Conservation (phyloP, 345 rosid species). For the Noccaea caerulescens region DNA sequence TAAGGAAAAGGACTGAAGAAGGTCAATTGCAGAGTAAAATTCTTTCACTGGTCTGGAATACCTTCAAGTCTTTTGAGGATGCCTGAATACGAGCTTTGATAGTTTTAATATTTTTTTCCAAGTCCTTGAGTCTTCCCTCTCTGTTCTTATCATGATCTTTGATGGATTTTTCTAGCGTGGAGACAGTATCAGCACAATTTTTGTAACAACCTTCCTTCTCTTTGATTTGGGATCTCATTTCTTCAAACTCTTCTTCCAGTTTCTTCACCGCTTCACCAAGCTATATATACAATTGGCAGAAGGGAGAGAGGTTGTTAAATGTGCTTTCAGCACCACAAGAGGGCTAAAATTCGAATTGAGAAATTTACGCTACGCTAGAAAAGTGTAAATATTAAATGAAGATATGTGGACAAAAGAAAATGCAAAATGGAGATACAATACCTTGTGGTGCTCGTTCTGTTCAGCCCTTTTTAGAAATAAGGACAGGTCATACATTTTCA, state of each 20-base stretch:
- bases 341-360: slow-evolving; percentile 1
- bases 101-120: slow-evolving; percentile 73
- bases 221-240: slow-evolving; percentile 59
- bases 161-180: slow-evolving; percentile 72
- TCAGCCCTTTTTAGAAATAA: slow-evolving; percentile 83
- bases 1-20: slow-evolving; percentile 14
- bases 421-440: slow-evolving; percentile 39
- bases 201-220: slow-evolving; percentile 64
- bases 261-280: slow-evolving; percentile 77
- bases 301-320: slow-evolving; percentile 1
- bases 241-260: slow-evolving; percentile 78
- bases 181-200: slow-evolving; percentile 57
- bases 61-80: slow-evolving; percentile 83
- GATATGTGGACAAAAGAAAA: neutral
- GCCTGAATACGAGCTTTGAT: slow-evolving; percentile 75
- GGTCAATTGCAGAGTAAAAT: slow-evolving; percentile 1
- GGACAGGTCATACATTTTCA: slow-evolving; percentile 82
- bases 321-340: slow-evolving; percentile 1
- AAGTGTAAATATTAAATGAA: slow-evolving; percentile 16
- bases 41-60: slow-evolving; percentile 32
- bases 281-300: slow-evolving; percentile 45
- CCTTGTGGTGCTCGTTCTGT: slow-evolving; percentile 96
- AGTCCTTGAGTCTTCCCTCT: slow-evolving; percentile 76
- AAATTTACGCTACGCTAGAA: slow-evolving; percentile 9
- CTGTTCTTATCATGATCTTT: slow-evolving; percentile 81